Evolutionary conservation across 108 stramenopile genomes (phyloP).

Genomic region (Nitzschia sp.): DNA sequence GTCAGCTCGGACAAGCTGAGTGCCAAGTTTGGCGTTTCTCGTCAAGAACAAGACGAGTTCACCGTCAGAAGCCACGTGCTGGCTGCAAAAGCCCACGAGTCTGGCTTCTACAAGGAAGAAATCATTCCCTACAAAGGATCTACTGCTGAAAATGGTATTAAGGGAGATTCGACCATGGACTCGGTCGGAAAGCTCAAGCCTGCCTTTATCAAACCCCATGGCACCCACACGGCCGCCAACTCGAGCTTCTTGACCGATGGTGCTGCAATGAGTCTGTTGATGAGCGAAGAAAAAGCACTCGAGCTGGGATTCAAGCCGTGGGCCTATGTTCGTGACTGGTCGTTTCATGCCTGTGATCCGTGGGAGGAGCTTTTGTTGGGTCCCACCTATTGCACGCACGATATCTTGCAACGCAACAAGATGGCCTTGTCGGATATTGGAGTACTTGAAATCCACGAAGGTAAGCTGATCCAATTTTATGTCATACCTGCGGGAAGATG

Average conservation of each 20-base stretch:
- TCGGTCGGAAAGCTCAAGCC: constrained; percentile 94
- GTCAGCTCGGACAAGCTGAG: constrained; percentile 92
- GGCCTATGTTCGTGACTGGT: constrained; percentile 92
- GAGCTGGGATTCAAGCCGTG: constrained; percentile 95
- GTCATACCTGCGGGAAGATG: not conserved
- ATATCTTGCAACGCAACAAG: constrained; percentile 81
- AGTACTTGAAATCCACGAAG: constrained; percentile 98
- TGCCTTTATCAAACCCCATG: constrained; percentile 96
- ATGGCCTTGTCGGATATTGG: constrained; percentile 87
- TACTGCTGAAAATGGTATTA: constrained; percentile 94
- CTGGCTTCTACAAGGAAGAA: constrained; percentile 94
- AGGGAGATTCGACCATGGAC: constrained; percentile 91
- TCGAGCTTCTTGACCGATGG: constrained; percentile 97
- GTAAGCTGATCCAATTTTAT: constrained; percentile 5
- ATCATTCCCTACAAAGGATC: constrained; percentile 88
- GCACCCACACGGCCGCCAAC: constrained; percentile 99
- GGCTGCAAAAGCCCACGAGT: constrained; percentile 92
- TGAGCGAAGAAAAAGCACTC: constrained; percentile 94
- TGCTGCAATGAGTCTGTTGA: constrained; percentile 91
- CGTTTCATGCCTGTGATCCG: constrained; percentile 96
- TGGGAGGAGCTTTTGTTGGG: constrained; percentile 97
- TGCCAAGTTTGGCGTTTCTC: constrained; percentile 93
- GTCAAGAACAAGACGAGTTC: constrained; percentile 95
- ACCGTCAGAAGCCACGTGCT: constrained; percentile 87
- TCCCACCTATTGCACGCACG: constrained; percentile 88